Base-by-base conservation (phyloP, 2,329 filamentous ascomycete species). In the Trichoderma sp. region DNA sequence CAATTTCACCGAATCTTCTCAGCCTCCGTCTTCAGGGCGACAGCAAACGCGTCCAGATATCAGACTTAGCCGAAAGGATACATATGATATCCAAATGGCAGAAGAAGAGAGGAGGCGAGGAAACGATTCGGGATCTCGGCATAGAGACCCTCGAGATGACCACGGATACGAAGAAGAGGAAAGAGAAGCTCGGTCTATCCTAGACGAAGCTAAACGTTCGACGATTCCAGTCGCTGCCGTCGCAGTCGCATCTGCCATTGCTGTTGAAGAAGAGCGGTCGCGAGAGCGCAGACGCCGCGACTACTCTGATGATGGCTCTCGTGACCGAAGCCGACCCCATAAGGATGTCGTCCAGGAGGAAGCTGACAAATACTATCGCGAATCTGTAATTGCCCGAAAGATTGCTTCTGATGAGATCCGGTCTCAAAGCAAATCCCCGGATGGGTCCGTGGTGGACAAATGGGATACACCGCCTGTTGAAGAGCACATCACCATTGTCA, bases 321-420 rank as follows among this genome's bases (percentile, higher is more conserved):
- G 73, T n/a, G 77, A 78, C 52, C 73, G 75, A 49, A 72, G 73
- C n/a, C 71, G 68, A 68, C 73, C 74, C 68, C 71, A 71, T 49
- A 79, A 76, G 63, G 85, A 87, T 69, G 71, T 76, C 14, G 80
- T 89, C 24, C 85, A 86, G 75, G 86, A 87, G 71, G 83, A 87
- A 70, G 88, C 87, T 34, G 82, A 90, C 74, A 80, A 81, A 68
- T 82, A 84, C 69, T 90, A 89, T 72, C 86, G 87, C 68, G 84
- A 88, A 75, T 81, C 82, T 46, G 81, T 81, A 28, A 81, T 85
- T 67, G 86, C 86, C 8, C 83, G 85, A 14, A 86, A 84, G 74
- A 83, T 86, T 65, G 83, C 81, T 54, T 81, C 83, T 68, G 84
- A 88, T 52, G 81, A 87, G 73, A 83, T 84, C 55, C 85, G 84